Evolutionary conservation across 768 basidiomycete species (phyloP), one percentile per base, ranked within the genome.

Genomic region (Mycena indigotica): DNA sequence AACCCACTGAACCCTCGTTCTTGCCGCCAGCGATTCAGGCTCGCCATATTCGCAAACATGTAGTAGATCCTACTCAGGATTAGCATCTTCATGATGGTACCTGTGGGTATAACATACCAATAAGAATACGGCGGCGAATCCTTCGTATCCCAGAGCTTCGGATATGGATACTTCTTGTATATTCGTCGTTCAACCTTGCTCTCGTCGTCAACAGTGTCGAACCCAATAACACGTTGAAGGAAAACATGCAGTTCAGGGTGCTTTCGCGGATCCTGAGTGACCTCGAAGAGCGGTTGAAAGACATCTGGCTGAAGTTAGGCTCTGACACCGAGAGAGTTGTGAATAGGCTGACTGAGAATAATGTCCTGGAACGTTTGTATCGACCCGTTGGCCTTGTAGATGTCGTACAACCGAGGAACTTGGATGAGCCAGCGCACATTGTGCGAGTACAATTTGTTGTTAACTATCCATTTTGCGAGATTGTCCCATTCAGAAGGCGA

Each of bases 191-290:
- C 97, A 0, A 85, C 78, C 74, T 98, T 98, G 2, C 92, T 95
- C 74, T 99, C 97, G 66, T 99, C 97, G 65, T 99, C 97, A 21
- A 99, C 97, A n/a, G 89, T 95, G 66, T 98, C 97, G 67, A 99
- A 97, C 4, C 97, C 97, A 51, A 98, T 73, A 5, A 98, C 95
- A 4, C 97, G 87, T 72, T 97, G 95, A 29, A 99, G 76, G 77
- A 99, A 95, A 30, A 96, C 80, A 68, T 98, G 96, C 12, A 99
- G 80, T 66, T 98, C 95, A 0, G 96, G 97, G 66, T 98, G 96
- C 2, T 83, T 85, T 2, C 77, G 72, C 0, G 97, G 97, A 69
- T 98, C 88, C 65, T 89, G 85, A 0, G 97, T 99, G 26, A 98
- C 97, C 69, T 99, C 96, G 65, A 97, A 99, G 50, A 99, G 73